Percentiles rank a stretch among this genome's conserved stretches.
These are phyloP conservation scores for Ramaria sp. DNA, from an alignment of 768 basidiomycete genomes.

Conservation along the genomic window DNA sequence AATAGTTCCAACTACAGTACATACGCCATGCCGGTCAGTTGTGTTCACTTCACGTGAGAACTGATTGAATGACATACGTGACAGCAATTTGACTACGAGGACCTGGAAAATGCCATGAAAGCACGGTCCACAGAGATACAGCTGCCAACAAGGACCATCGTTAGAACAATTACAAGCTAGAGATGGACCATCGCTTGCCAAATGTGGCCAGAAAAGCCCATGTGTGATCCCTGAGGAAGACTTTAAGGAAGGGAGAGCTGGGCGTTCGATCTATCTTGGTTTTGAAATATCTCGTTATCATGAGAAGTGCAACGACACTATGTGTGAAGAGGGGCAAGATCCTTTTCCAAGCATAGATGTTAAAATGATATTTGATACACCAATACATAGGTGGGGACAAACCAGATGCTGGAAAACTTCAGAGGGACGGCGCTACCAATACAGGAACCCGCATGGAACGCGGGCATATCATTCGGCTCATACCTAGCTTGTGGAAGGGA, in stretches of 20 bases:
- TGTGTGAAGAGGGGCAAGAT: background rate
- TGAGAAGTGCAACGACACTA: background rate
- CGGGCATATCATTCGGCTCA: background rate
- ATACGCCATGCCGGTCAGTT: no score
- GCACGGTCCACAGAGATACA: background rate
- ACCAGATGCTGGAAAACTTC: background rate
- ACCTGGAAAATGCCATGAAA: background rate
- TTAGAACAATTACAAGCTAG: background rate
- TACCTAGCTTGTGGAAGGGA: background rate
- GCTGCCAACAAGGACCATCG: background rate
- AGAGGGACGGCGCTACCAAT: background rate
- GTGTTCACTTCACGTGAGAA: background rate
- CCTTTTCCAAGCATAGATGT: background rate
- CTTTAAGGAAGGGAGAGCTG: no score
- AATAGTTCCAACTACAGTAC: constrained; percentile 5
- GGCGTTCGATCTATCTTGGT: no score
- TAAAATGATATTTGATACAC: background rate
- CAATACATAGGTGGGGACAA: background rate
- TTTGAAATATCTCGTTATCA: background rate
- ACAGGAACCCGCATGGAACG: background rate
- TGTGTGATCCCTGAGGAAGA: no score
- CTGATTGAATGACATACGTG: background rate
- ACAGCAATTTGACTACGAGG: background rate
- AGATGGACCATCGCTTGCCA: background rate
- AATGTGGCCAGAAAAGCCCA: no score